phyloP scores from a whole-genome alignment of 2,329 filamentous ascomycete genomes.

The Botrytis squamosa region DNA sequence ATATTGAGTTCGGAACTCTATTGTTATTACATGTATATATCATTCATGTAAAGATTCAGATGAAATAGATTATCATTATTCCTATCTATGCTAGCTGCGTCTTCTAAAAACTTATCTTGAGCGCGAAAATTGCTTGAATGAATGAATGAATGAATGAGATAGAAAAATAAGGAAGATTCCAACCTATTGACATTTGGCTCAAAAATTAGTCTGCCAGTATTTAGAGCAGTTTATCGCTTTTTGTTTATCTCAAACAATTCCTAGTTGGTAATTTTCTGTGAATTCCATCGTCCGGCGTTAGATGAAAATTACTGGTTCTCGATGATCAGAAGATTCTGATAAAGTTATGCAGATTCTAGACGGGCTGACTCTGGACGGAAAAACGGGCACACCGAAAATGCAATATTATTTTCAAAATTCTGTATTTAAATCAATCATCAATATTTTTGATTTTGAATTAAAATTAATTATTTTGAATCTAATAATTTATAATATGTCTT shows the following conservation, averaged over 20 bases:
- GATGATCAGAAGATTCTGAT: neutral
- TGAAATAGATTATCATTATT: neutral
- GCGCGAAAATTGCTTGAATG: neutral
- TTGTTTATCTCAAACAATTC: neutral
- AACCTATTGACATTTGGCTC: neutral
- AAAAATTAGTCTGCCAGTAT: neutral
- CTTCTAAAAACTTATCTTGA: neutral
- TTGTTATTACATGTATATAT: too few relatives aligned
- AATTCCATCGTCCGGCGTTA: too few relatives aligned
- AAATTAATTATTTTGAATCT: too few relatives aligned
- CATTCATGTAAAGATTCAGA: too few relatives aligned
- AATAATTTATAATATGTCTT: too few relatives aligned
- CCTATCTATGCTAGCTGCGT: neutral
- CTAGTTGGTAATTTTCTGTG: neutral
- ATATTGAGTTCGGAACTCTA: too few relatives aligned
- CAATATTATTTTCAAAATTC: too few relatives aligned
- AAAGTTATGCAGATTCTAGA: neutral
- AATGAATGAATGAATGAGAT: fast-evolving
- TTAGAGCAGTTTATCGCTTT: neutral
- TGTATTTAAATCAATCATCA: too few relatives aligned
- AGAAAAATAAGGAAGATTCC: fast-evolving
- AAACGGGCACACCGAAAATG: too few relatives aligned
- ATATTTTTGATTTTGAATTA: too few relatives aligned
- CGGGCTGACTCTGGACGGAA: neutral
- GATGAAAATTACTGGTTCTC: too few relatives aligned